Base-by-base conservation (phyloP, 192 early-diverging fungal genomes). In the Podila minutissima region DNA sequence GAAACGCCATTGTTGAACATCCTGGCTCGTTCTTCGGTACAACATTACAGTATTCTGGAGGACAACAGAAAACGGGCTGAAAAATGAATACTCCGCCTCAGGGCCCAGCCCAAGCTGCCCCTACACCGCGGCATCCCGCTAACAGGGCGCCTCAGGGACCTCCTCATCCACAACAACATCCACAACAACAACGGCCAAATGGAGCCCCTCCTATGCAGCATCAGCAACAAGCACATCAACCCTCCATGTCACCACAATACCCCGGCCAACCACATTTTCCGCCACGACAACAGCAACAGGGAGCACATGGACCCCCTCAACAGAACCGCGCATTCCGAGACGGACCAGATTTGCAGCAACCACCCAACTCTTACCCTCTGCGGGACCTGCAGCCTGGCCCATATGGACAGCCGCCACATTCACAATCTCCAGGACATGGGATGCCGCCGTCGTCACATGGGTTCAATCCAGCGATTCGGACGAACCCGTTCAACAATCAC, bases 401-500 rank as follows among this genome's bases (percentile, higher is more conserved):
- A 51, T 48, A 37, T 2, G 31, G 37, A 13, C 67, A 59, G 5
- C 70, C 49, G 0, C 22, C 35, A 12, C 67, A 29, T 10, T 33
- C 59, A 19, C 41, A 46, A 46, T 46, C 41, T 46, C 41, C 41
- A 46, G 41, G 22, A 12, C 55, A 26, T 12, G 55, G 55, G 9
- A 26, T 58, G 22, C n/a, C n/a, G 0, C 55, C 55, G 0, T 37
- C 35, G 35, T 10, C 35, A 11, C 35, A 37, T 26, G 26, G 26
- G 22, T 26, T 61, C 59, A 17, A 28, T 61, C 29, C 59, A 61
- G 31, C 59, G 29, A 61, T 61, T 20, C 8, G 59, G 13, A 15
- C 26, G 10, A 75, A 64, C 26, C 66, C 67, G 26, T 75, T 75
- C 60, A 75, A 75, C 53, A 69, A 69, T 37, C 74, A 75, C 49